phyloP scores from a whole-genome alignment of 2,329 filamentous ascomycete species.

The Aspergillus floridensis region DNA sequence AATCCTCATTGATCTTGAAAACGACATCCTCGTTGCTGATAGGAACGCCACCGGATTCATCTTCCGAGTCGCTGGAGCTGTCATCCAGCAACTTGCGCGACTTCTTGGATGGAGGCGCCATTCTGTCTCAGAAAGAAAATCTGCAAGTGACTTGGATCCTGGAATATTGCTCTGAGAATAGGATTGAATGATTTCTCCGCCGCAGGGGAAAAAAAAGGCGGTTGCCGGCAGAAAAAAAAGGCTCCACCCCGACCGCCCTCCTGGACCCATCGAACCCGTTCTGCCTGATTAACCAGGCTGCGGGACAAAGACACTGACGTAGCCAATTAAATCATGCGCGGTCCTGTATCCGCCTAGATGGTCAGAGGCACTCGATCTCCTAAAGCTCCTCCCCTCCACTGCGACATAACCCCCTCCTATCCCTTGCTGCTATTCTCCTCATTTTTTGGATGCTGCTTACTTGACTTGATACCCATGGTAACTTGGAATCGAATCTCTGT shows the following conservation, averaged over 20 bases:
- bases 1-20: slow-evolving; percentile 88
- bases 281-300: slow-evolving; percentile 19
- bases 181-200: slow-evolving; percentile 1
- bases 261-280: neutral
- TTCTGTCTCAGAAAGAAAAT: slow-evolving; percentile 13
- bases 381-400: slow-evolving; percentile 8
- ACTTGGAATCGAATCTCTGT: slow-evolving; percentile 6
- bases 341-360: slow-evolving; percentile 18
- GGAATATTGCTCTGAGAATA: neutral
- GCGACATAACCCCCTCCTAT: slow-evolving; percentile 11
- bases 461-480: slow-evolving; percentile 1
- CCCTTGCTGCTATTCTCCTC: slow-evolving; percentile 17
- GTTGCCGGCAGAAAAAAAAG: slow-evolving; percentile 33
- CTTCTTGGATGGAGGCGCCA: slow-evolving; percentile 45
- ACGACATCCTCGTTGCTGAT: slow-evolving; percentile 32
- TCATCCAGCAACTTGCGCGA: slow-evolving; percentile 42
- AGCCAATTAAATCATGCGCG: slow-evolving; percentile 35
- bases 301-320: slow-evolving; percentile 30
- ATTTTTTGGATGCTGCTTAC: slow-evolving; percentile 11
- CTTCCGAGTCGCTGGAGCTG: slow-evolving; percentile 39
- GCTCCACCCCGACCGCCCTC: slow-evolving; percentile 24
- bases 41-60: slow-evolving; percentile 42
- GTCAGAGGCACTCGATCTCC: slow-evolving; percentile 16
- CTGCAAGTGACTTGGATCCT: neutral
- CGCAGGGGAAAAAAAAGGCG: slow-evolving; percentile 18